Evolutionary conservation across 192 early-diverging fungal species (phyloP), one percentile per base, ranked within the genome.

Genomic region (Backusella westeae): DNA sequence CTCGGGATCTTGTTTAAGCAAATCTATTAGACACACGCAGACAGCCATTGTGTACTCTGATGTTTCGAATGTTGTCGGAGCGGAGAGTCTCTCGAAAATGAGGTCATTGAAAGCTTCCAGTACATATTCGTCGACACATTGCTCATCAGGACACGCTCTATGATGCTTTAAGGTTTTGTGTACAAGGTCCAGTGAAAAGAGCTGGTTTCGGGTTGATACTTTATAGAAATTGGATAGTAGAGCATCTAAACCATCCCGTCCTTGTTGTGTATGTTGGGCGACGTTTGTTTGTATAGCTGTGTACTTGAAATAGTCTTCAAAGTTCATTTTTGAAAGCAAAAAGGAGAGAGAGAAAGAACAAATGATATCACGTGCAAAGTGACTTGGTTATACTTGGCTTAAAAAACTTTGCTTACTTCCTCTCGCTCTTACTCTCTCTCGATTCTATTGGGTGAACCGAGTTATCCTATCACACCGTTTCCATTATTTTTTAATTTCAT

Each of bases 401-500:
- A 39, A 44, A 15, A 36, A 21, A 21, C 39, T 69, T 69, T 69
- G 67, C 19, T 38, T 17, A 0, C 34, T 8, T 68, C 9, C 49
- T 21, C 49, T 52, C 49, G 4, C 9, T 59, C 19, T 10, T 52
- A 21, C 19, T 49, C 19, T 17, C 38, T 10, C 38, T 39, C 38
- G 15, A 49, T 59, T 26, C 26, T 59, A 59, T 59, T 59, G 56
- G 56, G 23, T 26, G 56, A 23, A 63, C 3, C 26, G 4, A 29
- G 38, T 23, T 26, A 23, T 8, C 56, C 56, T 59, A 59, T 59
- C 23, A 26, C 4, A 26, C 21, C 7, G 19, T 53, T 59, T 59
- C 23, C 56, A 29, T 59, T 59, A 29, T 63, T 63, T 63, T 63
- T 63, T 29, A 63, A 63, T 63, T 63, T 63, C 26, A 63, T 63